Evolutionary conservation across 2,329 filamentous ascomycete species (phyloP).

Genomic region (Fusarium sp.): DNA sequence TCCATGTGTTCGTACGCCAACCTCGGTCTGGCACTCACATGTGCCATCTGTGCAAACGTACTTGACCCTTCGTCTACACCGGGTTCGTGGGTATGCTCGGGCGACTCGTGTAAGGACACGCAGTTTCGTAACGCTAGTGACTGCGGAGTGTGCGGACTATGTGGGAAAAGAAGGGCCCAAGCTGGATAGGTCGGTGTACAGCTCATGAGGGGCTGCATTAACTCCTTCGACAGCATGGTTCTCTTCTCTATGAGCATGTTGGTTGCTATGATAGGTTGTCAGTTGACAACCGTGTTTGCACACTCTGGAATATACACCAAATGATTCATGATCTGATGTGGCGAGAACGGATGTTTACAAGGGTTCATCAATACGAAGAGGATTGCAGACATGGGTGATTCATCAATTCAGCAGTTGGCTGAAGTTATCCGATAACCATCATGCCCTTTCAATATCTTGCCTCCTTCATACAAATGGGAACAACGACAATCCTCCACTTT

Average conservation of each 20-base stretch:
- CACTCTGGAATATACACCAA: neutral
- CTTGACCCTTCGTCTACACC: constrained; percentile 62
- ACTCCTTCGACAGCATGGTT: neutral
- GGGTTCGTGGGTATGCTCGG: constrained; percentile 70
- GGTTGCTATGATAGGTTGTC: neutral
- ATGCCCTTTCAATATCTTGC: neutral
- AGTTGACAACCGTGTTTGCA: neutral
- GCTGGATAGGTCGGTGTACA: constrained; percentile 10
- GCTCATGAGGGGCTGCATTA: neutral
- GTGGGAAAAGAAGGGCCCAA: constrained; percentile 57
- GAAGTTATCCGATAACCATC: neutral
- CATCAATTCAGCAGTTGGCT: neutral
- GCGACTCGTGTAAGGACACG: constrained; percentile 61
- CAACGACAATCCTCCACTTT: neutral
- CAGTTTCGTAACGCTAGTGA: constrained; percentile 74
- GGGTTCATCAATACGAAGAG: neutral
- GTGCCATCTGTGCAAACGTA: constrained; percentile 74
- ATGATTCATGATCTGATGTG: neutral
- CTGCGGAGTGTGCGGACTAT: constrained; percentile 73
- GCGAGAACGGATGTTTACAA: neutral
- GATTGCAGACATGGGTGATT: neutral
- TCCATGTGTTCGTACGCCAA: constrained; percentile 74
- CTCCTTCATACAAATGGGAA: neutral
- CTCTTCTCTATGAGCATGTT: neutral
- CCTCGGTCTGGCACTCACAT: constrained; percentile 61